A percentile compares a stretch with the other conserved stretches of the same genome.
Conservation (phyloP, 345 rosid genomes). For the Clausena lansium region DNA sequence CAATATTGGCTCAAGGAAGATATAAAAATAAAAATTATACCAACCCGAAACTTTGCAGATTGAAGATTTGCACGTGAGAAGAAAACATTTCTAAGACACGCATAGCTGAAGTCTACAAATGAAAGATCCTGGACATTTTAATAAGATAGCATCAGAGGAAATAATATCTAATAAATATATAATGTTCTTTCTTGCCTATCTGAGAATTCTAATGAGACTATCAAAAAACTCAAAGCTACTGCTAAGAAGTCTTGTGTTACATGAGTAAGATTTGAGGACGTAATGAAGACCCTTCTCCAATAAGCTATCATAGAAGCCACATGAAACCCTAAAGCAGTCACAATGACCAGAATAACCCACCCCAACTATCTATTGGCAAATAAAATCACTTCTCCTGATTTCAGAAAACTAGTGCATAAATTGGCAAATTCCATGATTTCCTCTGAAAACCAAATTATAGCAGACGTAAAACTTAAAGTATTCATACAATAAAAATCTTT, state of each 20-base stretch:
- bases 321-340: not conserved
- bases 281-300: not conserved
- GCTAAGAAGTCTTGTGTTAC: not conserved
- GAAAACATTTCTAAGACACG: conserved; percentile 76
- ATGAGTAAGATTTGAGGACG: not conserved
- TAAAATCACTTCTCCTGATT: not conserved
- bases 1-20: not conserved
- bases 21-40: conserved; percentile 6
- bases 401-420: not conserved
- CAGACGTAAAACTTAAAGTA: not conserved
- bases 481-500: not conserved
- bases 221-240: not conserved
- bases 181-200: not conserved
- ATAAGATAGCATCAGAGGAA: conserved; percentile 2
- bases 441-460: not conserved
- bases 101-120: conserved; percentile 84
- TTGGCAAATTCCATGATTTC: not conserved
- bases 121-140: conserved; percentile 68
- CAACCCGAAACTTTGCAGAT: conserved; percentile 78
- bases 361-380: not conserved
- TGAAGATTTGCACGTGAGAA: conserved; percentile 94
- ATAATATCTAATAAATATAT: not conserved
- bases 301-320: not conserved
- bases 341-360: not conserved
- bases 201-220: not conserved